Evolutionary conservation across 768 basidiomycete genomes (phyloP).

Genomic region (Crucibulum laeve): DNA sequence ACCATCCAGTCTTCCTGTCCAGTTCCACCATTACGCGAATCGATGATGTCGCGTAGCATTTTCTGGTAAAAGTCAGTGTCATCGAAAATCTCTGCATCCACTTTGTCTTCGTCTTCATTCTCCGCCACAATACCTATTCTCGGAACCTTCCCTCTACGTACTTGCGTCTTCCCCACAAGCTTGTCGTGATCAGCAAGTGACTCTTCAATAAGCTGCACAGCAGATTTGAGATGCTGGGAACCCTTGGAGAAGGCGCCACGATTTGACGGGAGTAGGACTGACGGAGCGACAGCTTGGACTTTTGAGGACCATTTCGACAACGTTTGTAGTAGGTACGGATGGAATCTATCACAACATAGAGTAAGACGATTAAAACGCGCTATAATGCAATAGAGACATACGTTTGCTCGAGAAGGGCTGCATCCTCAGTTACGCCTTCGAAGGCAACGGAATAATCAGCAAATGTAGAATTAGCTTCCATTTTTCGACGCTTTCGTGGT

Average conservation of each 20-base stretch:
- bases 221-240: constrained; percentile 54
- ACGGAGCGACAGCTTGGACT: constrained; percentile 87
- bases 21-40: constrained; percentile 43
- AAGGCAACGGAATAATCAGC: constrained; percentile 32
- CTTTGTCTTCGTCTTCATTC: constrained; percentile 25
- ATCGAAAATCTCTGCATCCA: constrained; percentile 62
- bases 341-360: constrained; percentile 32
- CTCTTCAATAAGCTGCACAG: constrained; percentile 76
- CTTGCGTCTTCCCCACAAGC: constrained; percentile 59
- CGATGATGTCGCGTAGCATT: constrained; percentile 87
- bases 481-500: constrained; percentile 53
- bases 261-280: constrained; percentile 64
- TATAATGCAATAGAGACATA: constrained; percentile 26
- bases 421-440: constrained; percentile 34
- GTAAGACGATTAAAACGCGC: background rate
- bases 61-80: constrained; percentile 95
- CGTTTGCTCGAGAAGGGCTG: constrained; percentile 46
- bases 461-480: constrained; percentile 24
- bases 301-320: constrained; percentile 95
- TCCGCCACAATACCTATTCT: constrained; percentile 36
- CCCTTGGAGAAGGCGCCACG: constrained; percentile 64
- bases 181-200: constrained; percentile 54
- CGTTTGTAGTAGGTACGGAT: constrained; percentile 71
- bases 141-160: constrained; percentile 43
- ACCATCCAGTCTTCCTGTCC: constrained; percentile 59